phyloP scores from a whole-genome alignment of 2,329 filamentous ascomycete species.

The Colletotrichum sp. region DNA sequence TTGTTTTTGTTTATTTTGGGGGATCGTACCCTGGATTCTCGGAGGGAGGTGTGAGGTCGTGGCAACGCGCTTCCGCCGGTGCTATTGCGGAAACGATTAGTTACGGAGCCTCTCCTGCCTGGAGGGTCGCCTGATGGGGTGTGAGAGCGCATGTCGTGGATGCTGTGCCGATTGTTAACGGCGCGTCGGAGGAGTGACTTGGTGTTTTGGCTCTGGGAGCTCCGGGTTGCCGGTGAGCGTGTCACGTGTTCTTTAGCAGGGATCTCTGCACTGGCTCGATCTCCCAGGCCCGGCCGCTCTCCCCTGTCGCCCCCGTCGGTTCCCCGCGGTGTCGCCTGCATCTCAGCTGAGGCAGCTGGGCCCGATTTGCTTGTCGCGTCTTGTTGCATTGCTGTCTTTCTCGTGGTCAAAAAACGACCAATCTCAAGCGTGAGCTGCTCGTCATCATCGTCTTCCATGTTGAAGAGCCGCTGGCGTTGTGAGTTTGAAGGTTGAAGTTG shows the following conservation, averaged over 20 bases:
- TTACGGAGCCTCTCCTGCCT: constrained; percentile 33
- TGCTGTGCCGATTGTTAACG: constrained; percentile 24
- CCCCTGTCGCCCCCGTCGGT: not conserved
- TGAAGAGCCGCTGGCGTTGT: not conserved
- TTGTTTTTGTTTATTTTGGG: constrained; percentile 18
- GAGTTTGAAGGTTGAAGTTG: not conserved
- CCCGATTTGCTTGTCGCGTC: not conserved
- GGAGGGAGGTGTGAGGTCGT: constrained; percentile 37
- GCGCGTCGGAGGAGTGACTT: constrained; percentile 12
- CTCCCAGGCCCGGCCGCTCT: not conserved
- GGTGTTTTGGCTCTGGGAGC: constrained; percentile 12
- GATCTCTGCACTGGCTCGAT: not conserved
- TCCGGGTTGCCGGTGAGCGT: not conserved
- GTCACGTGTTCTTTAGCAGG: constrained; percentile 1
- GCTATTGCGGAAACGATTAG: constrained; percentile 39
- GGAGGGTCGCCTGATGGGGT: constrained; percentile 30
- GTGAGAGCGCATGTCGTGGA: constrained; percentile 33
- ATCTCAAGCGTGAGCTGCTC: not conserved
- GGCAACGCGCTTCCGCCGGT: constrained; percentile 41
- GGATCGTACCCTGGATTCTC: constrained; percentile 44
- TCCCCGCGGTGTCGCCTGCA: not conserved
- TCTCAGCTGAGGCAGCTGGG: not conserved
- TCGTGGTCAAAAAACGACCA: not conserved
- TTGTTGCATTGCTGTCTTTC: not conserved
- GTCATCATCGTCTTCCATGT: not conserved